Evolutionary conservation across 768 basidiomycete species (phyloP), one percentile per base, ranked within the genome.

Genomic region (Naganishia antarctica): DNA sequence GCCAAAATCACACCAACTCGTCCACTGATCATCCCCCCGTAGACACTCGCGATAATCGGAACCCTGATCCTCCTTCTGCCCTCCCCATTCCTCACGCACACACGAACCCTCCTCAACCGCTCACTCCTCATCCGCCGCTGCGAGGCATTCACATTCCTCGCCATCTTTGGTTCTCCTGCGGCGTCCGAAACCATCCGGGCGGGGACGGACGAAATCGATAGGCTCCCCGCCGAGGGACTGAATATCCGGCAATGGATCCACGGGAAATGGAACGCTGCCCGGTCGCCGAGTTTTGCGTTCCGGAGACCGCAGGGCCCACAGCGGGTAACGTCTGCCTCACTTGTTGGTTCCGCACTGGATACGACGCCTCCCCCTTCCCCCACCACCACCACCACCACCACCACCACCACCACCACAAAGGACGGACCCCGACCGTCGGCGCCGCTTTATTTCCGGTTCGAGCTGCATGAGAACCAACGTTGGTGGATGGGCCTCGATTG

Each of bases 401-500:
- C 65, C 28, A 23, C 26, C 25, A 4, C 26, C 15, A 23, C 48
- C 34, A 37, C 58, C 1, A 21, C 23, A 9, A n/a, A n/a, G n/a
- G n/a, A n/a, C n/a, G n/a, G n/a, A n/a, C 29, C 57, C 23, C n/a
- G 44, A 15, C 50, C 66, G 2, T 67, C 60, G 21, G 65, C 73
- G 13, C 75, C 76, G 11, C 69, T 78, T 0, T 75, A 74, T 57
- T 92, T 93, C 80, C 82, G 89, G 49, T 93, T 93, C 73, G 90
- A 87, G n/a, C 79, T 93, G 12, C 87, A 90, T 73, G 91, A 96
- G 77, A 94, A 94, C 77, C 91, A 96, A 78, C 83, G 92, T 6
- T 94, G 92, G 92, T 97, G 92, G 92, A 85, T 97, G 84, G 91
- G 89, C 13, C 83, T 97, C 46, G 92, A 96, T 78, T 97, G 90